phyloP scores from a whole-genome alignment of 208 protist species.

The Acanthamoeba culbertsoni region DNA sequence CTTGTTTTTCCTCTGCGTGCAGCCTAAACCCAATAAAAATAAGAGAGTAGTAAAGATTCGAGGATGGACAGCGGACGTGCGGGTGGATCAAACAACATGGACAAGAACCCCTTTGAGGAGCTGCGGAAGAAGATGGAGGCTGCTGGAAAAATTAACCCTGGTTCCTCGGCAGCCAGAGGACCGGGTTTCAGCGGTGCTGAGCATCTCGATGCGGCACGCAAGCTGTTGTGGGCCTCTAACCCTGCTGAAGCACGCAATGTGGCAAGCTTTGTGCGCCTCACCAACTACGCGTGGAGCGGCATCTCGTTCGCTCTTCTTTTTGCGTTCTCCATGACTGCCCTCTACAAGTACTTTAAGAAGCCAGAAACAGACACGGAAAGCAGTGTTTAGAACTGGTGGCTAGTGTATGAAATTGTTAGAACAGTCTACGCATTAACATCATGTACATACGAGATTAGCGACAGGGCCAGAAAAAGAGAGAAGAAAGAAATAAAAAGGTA shows the following conservation, averaged over 20 bases:
- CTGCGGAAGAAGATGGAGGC: background rate
- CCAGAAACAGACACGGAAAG: background rate
- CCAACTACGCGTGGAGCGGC: conserved; percentile 52
- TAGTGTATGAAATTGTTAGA: too few relatives aligned
- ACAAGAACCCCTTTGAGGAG: background rate
- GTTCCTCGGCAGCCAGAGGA: background rate
- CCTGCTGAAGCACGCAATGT: conserved; percentile 15
- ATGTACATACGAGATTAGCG: too few relatives aligned
- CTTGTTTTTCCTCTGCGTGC: too few relatives aligned
- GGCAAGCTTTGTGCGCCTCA: conserved; percentile 33
- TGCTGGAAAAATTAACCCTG: background rate
- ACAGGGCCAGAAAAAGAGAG: too few relatives aligned
- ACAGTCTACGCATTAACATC: too few relatives aligned
- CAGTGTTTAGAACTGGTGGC: too few relatives aligned
- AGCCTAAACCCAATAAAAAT: too few relatives aligned
- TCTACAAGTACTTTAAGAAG: conserved; percentile 54
- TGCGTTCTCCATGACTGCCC: background rate
- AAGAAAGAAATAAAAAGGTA: too few relatives aligned
- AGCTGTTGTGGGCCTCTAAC: conserved; percentile 39
- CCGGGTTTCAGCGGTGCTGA: background rate
- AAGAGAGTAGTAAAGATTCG: too few relatives aligned
- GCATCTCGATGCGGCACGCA: background rate
- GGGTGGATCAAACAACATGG: background rate
- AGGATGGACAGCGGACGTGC: background rate
- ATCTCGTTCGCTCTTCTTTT: conserved; percentile 3